Base-by-base conservation (phyloP, 768 basidiomycete genomes). In the Grammothele lineata region DNA sequence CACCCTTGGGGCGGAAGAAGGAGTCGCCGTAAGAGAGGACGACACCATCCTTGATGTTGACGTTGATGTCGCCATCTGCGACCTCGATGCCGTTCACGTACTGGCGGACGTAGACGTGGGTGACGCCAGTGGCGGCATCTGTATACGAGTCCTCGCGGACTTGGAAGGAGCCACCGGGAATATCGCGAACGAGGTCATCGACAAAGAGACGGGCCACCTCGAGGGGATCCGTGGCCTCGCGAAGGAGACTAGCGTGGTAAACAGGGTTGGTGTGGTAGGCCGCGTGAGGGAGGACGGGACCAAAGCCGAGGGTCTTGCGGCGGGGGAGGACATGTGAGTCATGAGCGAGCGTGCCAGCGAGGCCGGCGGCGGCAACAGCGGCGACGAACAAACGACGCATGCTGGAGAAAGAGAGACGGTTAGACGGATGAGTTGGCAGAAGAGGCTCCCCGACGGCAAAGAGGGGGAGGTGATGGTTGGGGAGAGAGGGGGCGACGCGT, bases 291-390 rank as follows among this genome's bases (percentile, higher is more conserved):
- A 84, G 84, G 15, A 74, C 69, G 5, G 92, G 92, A 1, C 94
- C 94, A 62, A 95, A 96, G 19, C 85, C 83, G 45, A 98, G 77
- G 0, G 94, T 80, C 85, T 97, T 96, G 60, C 94, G 82, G 43
- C 67, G 68, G 8, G 66, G 61, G 14, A 71, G 59, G 10, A 40
- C 44, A 34, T 52, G 41, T 21, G 47, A 50, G 55, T 53, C 50
- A 56, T 77, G 77, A 11, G 76, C 77, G 50, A 77, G 68, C 41
- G 75, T 72, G 52, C 79, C 77, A 34, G 82, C 79, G 53, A 84
- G 73, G 59, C 77, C 78, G 47, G 77, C 80, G 30, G 78, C 66
- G 40, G 75, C 73, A 49, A 85, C 65, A 37, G 81, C 80, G 60
- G 81, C 80, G 55, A 78, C 76, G 57, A 83, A 68, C 51, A 84